phyloP scores from a whole-genome alignment of 805 yeast genomes.

The Candida multigemmis region DNA sequence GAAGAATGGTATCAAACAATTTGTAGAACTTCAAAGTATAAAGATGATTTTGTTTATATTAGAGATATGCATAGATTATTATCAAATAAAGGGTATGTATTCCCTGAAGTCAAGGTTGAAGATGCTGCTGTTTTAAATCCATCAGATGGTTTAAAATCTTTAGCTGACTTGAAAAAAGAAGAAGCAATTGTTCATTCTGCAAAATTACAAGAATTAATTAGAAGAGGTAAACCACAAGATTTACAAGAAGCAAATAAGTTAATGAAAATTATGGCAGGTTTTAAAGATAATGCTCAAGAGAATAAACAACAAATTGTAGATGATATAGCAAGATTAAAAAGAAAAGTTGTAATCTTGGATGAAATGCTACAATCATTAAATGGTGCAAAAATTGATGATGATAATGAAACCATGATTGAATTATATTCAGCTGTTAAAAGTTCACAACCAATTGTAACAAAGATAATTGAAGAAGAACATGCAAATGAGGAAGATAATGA shows the following conservation, averaged over 20 bases:
- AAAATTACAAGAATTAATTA: conserved; percentile 86
- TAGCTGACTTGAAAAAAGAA: conserved; percentile 86
- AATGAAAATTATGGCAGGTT: conserved; percentile 98
- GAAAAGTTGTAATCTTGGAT: conserved; percentile 78
- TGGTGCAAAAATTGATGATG: conserved; percentile 28
- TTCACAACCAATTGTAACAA: conserved; percentile 80
- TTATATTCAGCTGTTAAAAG: conserved; percentile 69
- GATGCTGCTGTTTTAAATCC: conserved; percentile 94
- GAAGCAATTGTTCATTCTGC: conserved; percentile 91
- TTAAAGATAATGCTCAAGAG: conserved; percentile 72
- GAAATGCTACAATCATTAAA: conserved; percentile 63
- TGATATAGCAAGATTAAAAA: conserved; percentile 73
- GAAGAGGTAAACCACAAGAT: conserved; percentile 94
- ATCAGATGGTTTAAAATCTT: conserved; percentile 73
- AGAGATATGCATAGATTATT: conserved; percentile 93
- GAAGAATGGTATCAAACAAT: conserved; percentile 97
- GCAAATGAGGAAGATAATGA: conserved; percentile 57
- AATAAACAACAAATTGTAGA: conserved; percentile 73
- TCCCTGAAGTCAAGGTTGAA: conserved; percentile 85
- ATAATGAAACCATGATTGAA: conserved; percentile 71
- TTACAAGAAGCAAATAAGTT: conserved; percentile 91
- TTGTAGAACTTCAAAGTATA: conserved; percentile 81
- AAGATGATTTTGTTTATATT: conserved; percentile 85
- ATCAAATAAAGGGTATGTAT: conserved; percentile 81
- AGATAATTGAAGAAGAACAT: conserved; percentile 69